Conservation (phyloP, 2,329 filamentous ascomycete genomes). For the Passalora sequoiae region DNA sequence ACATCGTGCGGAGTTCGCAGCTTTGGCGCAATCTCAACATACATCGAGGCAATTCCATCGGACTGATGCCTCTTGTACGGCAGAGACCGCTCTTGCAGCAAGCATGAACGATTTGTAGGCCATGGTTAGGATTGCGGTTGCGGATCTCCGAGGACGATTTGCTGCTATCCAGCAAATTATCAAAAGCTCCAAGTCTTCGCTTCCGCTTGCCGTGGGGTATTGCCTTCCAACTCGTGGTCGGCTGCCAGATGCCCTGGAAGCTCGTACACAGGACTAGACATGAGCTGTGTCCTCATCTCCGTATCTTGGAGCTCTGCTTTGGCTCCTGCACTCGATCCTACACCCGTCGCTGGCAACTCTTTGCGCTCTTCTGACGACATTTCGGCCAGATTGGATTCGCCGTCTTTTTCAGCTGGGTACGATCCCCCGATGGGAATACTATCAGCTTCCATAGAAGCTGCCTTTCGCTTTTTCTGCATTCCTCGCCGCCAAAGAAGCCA, state of each 20-base stretch:
- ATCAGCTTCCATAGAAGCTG: too few species aligned
- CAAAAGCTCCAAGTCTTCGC: too few species aligned
- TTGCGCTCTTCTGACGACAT: conserved; percentile 1
- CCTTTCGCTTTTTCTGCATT: background rate
- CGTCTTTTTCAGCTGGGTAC: background rate
- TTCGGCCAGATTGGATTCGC: background rate
- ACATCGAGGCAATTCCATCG: too few species aligned
- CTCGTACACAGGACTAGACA: conserved; percentile 3
- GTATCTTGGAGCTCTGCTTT: background rate
- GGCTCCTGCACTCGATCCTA: background rate
- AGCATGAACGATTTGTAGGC: too few species aligned
- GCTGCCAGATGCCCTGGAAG: background rate
- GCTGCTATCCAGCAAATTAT: too few species aligned
- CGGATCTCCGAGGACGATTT: too few species aligned
- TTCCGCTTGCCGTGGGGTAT: background rate
- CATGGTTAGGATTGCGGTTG: too few species aligned
- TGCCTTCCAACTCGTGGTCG: background rate
- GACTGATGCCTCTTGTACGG: too few species aligned
- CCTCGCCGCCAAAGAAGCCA: conserved; percentile 36
- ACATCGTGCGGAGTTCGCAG: too few species aligned
- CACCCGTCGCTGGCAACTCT: background rate
- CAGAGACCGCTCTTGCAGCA: too few species aligned
- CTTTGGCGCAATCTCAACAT: too few species aligned
- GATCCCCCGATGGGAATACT: background rate
- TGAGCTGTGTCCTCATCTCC: background rate